Percentiles rank a stretch among this genome's conserved stretches.
Evolutionary conservation across 1,284 basidiomycete genomes (phyloP).

Genomic region (Pisolithus thermaeus): DNA sequence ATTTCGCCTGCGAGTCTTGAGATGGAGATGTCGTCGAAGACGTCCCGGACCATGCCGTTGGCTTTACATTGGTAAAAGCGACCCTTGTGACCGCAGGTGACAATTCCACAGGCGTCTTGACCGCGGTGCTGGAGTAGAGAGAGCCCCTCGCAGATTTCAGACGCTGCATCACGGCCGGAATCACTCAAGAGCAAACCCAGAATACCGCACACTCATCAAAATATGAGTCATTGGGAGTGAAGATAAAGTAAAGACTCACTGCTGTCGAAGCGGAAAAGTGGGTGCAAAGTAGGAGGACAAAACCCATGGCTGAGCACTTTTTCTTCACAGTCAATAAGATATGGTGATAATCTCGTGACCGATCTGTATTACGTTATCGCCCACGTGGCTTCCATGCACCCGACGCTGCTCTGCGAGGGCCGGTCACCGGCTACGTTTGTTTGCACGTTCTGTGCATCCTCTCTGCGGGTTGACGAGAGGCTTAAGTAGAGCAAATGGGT

Average conservation of each 20-base stretch:
- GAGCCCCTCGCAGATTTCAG: slow-evolving; percentile 87
- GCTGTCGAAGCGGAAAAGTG: background rate
- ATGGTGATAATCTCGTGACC: too few relatives aligned
- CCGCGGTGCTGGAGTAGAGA: slow-evolving; percentile 92
- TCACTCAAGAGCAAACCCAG: slow-evolving; percentile 82
- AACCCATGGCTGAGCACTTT: too few relatives aligned
- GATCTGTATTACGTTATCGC: too few relatives aligned
- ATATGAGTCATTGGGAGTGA: slow-evolving; percentile 3
- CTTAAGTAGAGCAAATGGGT: too few relatives aligned
- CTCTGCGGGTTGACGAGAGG: too few relatives aligned
- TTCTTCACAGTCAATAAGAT: too few relatives aligned
- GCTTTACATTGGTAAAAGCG: slow-evolving; percentile 98
- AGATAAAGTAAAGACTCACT: slow-evolving; percentile 17
- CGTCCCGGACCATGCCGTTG: slow-evolving; percentile 99
- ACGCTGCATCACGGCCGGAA: slow-evolving; percentile 66
- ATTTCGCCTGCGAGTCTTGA: slow-evolving; percentile 84
- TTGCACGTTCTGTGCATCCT: too few relatives aligned
- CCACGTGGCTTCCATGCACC: too few relatives aligned
- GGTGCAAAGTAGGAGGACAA: background rate
- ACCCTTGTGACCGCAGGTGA: slow-evolving; percentile 94
- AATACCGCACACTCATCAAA: slow-evolving; percentile 74
- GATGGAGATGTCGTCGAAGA: slow-evolving; percentile 83
- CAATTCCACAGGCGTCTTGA: slow-evolving; percentile 97
- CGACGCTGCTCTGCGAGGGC: too few relatives aligned
- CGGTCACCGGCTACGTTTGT: too few relatives aligned